Evolutionary conservation across 176 grass and related monocot genomes (phyloP).

Genomic region (Oryza rufipogon): DNA sequence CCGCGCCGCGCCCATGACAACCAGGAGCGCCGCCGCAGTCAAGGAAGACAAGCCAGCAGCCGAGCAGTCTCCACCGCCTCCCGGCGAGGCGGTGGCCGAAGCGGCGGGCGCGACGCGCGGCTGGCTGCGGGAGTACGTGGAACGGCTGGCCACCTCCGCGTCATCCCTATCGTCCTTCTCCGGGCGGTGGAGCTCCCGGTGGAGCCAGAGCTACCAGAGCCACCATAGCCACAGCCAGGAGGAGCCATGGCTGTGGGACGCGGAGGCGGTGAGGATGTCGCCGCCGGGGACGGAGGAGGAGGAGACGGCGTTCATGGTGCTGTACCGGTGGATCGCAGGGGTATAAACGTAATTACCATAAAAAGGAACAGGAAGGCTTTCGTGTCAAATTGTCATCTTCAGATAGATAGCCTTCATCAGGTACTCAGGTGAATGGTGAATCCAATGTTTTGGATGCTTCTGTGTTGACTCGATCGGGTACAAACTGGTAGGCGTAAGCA

Average conservation of each 20-base stretch:
- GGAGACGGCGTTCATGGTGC: slow-evolving; percentile 58
- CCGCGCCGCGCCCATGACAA: slow-evolving; percentile 34
- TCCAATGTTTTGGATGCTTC: slow-evolving; percentile 33
- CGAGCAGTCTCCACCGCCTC: slow-evolving; percentile 33
- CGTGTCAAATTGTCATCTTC: neutral
- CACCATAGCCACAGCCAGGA: slow-evolving; percentile 32
- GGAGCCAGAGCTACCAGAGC: slow-evolving; percentile 47
- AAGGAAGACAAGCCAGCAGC: slow-evolving; percentile 44
- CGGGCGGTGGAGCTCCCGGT: slow-evolving; percentile 61
- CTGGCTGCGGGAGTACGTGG: slow-evolving; percentile 83
- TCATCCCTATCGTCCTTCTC: slow-evolving; percentile 55
- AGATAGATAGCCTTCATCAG: neutral
- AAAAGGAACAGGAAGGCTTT: neutral
- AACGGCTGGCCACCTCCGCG: slow-evolving; percentile 67
- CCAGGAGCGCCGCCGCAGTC: neutral
- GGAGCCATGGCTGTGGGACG: slow-evolving; percentile 73
- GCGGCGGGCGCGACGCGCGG: slow-evolving; percentile 54
- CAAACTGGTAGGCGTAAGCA: slow-evolving; percentile 27
- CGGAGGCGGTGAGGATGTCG: slow-evolving; percentile 46
- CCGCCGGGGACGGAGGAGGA: slow-evolving; percentile 48
- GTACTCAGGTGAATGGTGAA: slow-evolving; percentile 37
- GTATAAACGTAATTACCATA: slow-evolving; percentile 47
- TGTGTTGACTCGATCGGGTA: slow-evolving; percentile 30
- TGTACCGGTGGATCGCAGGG: slow-evolving; percentile 81
- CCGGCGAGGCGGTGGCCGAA: slow-evolving; percentile 61